Evolutionary conservation across 225 moss, liverwort and hornwort genomes (phyloP).

Genomic region (Takakia lepidozioides): DNA sequence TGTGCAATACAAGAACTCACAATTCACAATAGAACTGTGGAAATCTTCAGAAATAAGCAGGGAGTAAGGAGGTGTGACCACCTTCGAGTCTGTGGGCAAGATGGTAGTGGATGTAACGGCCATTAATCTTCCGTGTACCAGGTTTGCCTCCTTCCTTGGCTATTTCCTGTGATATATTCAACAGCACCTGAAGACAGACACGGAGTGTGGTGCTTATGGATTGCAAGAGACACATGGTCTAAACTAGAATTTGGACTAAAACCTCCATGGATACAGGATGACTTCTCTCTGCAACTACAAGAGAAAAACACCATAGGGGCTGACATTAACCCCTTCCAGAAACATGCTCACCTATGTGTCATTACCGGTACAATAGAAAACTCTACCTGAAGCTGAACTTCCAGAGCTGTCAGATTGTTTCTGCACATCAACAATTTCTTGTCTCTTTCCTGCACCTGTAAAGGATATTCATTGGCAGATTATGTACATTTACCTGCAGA

Average conservation of each 20-base stretch:
- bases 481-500: background rate
- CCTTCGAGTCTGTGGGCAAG: slow-evolving; percentile 32
- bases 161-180: slow-evolving; percentile 31
- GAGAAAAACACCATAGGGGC: no score
- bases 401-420: slow-evolving; percentile 17
- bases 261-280: background rate
- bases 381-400: slow-evolving; percentile 27
- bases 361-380: background rate
- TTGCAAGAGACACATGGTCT: background rate
- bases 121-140: slow-evolving; percentile 37
- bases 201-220: no score
- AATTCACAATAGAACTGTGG: background rate
- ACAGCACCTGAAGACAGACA: slow-evolving; percentile 15
- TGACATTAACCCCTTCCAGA: background rate
- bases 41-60: no score
- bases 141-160: slow-evolving; percentile 25
- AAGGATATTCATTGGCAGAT: background rate
- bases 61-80: slow-evolving; percentile 1
- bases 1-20: background rate
- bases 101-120: slow-evolving; percentile 44
- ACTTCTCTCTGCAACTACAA: background rate
- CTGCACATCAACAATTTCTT: slow-evolving; percentile 14
- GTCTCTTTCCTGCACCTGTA: slow-evolving; percentile 21
- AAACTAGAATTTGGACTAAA: background rate
- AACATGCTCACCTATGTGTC: background rate